Evolutionary conservation across 345 rosid genomes (phyloP).

Genomic region (Pugionium dolabratum): DNA sequence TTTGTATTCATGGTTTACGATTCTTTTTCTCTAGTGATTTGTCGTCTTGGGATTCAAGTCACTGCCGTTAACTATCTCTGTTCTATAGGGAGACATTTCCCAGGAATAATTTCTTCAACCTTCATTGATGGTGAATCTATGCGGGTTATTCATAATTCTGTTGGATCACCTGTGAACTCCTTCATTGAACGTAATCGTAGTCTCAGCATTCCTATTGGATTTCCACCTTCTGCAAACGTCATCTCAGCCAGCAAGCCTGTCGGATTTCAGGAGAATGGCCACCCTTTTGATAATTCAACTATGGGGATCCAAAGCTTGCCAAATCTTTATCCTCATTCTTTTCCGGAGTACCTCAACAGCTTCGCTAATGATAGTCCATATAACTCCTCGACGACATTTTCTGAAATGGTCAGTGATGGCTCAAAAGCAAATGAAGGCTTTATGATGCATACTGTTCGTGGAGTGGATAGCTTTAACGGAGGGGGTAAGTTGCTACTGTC

Average conservation of each 20-base stretch:
- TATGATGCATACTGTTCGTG: constrained; percentile 50
- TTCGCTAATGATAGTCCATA: constrained; percentile 54
- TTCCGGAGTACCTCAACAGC: constrained; percentile 70
- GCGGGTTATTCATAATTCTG: constrained; percentile 51
- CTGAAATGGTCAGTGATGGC: constrained; percentile 51
- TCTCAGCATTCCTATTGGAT: constrained; percentile 66
- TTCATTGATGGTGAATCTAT: constrained; percentile 58
- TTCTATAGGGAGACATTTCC: constrained; percentile 46
- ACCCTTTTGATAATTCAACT: constrained; percentile 52
- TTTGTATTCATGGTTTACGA: constrained; percentile 12
- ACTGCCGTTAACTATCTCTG: constrained; percentile 33
- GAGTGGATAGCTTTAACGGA: constrained; percentile 56
- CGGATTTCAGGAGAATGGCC: constrained; percentile 56
- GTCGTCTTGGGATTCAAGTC: constrained; percentile 14
- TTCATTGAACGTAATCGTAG: constrained; percentile 64
- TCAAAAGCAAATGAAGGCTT: constrained; percentile 55
- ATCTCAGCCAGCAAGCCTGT: constrained; percentile 58
- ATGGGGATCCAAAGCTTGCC: constrained; percentile 53
- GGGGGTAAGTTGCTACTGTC: constrained; percentile 52
- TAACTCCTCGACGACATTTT: constrained; percentile 49
- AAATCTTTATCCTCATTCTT: constrained; percentile 70
- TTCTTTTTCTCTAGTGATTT: constrained; percentile 17
- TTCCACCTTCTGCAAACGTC: constrained; percentile 59
- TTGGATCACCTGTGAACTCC: constrained; percentile 49
- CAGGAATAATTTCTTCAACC: constrained; percentile 49